A percentile compares a stretch with the other conserved stretches of the same genome.
phyloP scores from a whole-genome alignment of 257 asterid genomes.

The Mentha longifolia region DNA sequence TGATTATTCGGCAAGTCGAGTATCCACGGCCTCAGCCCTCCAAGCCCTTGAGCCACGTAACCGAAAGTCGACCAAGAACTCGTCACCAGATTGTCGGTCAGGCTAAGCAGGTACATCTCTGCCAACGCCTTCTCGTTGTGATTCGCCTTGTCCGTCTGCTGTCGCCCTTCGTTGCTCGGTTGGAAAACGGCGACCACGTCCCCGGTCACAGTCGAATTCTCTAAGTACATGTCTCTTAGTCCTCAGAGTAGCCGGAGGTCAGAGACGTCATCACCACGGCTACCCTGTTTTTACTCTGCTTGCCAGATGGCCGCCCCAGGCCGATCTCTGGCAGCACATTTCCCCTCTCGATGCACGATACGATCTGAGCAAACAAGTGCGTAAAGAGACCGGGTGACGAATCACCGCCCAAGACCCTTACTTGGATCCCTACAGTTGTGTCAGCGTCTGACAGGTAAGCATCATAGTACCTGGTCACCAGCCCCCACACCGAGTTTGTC shows the following conservation, averaged over 20 bases:
- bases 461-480: conserved; percentile 40
- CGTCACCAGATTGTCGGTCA: conserved; percentile 68
- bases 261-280: conserved; percentile 59
- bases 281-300: conserved; percentile 24
- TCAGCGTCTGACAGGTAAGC: conserved; percentile 62
- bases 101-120: conserved; percentile 72
- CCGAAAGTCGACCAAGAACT: conserved; percentile 38
- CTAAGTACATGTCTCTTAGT: too few relatives aligned
- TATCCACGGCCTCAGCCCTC: conserved; percentile 79
- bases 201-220: too few relatives aligned
- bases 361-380: neutral
- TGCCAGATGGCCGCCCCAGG: too few relatives aligned
- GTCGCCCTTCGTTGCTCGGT: too few relatives aligned
- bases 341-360: conserved; percentile 30
- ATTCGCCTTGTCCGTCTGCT: too few relatives aligned
- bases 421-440: conserved; percentile 64
- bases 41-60: conserved; percentile 42
- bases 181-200: too few relatives aligned
- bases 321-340: conserved; percentile 21
- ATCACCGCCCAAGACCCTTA: conserved; percentile 32
- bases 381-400: too few relatives aligned
- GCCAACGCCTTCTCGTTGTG: conserved; percentile 69
- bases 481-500: conserved; percentile 53
- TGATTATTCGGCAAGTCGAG: conserved; percentile 54
- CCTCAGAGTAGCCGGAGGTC: neutral